phyloP scores from a whole-genome alignment of 495 filamentous ascomycete species.

The Chaetomium fimeti region DNA sequence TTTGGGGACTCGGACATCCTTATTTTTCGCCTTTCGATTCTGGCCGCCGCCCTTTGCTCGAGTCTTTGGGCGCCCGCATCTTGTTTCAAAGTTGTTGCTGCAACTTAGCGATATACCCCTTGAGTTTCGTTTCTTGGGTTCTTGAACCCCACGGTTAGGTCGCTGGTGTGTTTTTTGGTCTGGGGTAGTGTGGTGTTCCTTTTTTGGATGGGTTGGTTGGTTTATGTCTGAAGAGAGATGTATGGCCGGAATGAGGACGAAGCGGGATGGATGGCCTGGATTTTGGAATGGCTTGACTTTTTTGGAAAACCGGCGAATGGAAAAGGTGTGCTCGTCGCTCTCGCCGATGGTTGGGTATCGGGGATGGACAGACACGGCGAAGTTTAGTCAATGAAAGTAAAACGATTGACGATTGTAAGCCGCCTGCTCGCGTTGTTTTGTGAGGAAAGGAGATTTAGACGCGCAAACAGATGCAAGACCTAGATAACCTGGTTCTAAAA shows the following conservation, averaged over 20 bases:
- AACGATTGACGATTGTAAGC: slow-evolving; percentile 18
- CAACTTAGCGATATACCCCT: slow-evolving; percentile 27
- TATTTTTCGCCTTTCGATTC: slow-evolving; percentile 1
- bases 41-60: neutral
- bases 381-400: slow-evolving; percentile 18
- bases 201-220: slow-evolving; percentile 7
- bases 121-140: slow-evolving; percentile 13
- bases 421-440: neutral
- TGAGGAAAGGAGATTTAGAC: neutral
- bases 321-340: neutral
- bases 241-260: slow-evolving; percentile 9
- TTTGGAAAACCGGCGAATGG: slow-evolving; percentile 4
- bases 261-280: neutral
- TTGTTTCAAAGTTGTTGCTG: slow-evolving; percentile 7
- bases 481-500: neutral
- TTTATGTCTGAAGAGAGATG: slow-evolving; percentile 4
- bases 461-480: neutral
- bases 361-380: neutral
- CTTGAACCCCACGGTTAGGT: neutral
- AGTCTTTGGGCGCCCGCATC: slow-evolving; percentile 13
- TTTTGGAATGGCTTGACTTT: neutral
- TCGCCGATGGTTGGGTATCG: neutral
- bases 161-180: slow-evolving; percentile 2
- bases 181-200: neutral
- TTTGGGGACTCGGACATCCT: neutral